These are phyloP conservation scores for Lentinus tigrinus DNA, from an alignment of 768 basidiomycete species.

Conservation along the genomic window DNA sequence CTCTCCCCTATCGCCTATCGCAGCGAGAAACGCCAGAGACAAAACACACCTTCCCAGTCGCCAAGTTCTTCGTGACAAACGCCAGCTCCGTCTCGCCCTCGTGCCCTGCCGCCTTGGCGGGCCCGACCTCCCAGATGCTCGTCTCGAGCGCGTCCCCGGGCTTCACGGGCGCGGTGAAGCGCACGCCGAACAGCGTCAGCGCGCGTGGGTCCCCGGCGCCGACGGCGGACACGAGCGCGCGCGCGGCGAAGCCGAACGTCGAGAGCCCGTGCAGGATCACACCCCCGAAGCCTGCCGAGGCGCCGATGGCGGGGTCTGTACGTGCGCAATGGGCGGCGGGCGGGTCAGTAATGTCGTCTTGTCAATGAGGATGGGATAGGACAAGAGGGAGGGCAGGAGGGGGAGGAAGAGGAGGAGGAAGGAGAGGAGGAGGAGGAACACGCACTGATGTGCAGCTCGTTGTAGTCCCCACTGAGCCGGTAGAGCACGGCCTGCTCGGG, in stretches of 20 bases:
- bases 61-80: constrained; percentile 39
- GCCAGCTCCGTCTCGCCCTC: constrained; percentile 36
- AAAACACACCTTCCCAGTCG: constrained; percentile 37
- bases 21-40: too few relatives aligned
- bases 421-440: neutral
- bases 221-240: constrained; percentile 64
- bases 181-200: constrained; percentile 65
- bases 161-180: constrained; percentile 82
- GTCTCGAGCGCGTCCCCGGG: constrained; percentile 84
- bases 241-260: constrained; percentile 79
- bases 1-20: neutral
- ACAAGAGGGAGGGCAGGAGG: too few relatives aligned
- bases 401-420: too few relatives aligned
- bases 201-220: constrained; percentile 60
- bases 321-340: constrained; percentile 53
- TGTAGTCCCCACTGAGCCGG: constrained; percentile 53
- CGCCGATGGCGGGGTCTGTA: constrained; percentile 77
- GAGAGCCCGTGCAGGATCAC: constrained; percentile 85
- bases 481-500: constrained; percentile 46
- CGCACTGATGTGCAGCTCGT: constrained; percentile 49
- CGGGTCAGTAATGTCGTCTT: constrained; percentile 24
- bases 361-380: neutral
- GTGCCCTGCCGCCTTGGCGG: constrained; percentile 26
- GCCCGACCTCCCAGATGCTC: constrained; percentile 72
- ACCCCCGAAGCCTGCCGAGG: constrained; percentile 75